Evolutionary conservation across 148 eudicot genomes (phyloP).

Genomic region (Fallopia convolvulus): DNA sequence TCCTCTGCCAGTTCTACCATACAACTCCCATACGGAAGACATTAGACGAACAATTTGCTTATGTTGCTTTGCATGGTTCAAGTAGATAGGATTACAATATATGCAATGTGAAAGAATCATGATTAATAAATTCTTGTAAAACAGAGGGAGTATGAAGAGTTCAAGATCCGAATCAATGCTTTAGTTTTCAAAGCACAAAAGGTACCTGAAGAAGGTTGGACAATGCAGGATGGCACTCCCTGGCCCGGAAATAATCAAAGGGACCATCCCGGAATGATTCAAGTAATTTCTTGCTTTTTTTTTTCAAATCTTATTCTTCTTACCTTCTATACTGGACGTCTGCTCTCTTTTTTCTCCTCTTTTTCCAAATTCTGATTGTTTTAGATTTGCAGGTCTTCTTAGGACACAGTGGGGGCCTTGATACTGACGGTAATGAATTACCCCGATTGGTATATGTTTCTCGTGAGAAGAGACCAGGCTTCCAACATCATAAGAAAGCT

Average conservation of each 20-base stretch:
- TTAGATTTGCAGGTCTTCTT: constrained; percentile 50
- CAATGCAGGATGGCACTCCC: constrained; percentile 20
- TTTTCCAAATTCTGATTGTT: background rate
- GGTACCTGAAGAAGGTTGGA: constrained; percentile 20
- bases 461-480: constrained; percentile 92
- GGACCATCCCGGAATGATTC: constrained; percentile 21
- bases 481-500: constrained; percentile 88
- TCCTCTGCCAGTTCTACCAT: background rate
- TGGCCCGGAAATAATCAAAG: constrained; percentile 19
- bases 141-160: constrained; percentile 20
- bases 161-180: constrained; percentile 16
- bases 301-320: background rate
- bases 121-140: background rate
- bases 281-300: background rate
- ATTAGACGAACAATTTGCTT: background rate
- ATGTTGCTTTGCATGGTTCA: background rate
- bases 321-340: background rate
- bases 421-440: constrained; percentile 60
- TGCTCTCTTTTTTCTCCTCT: background rate
- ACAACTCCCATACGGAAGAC: background rate
- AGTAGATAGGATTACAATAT: background rate
- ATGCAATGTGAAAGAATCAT: background rate
- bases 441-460: constrained; percentile 83
- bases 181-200: constrained; percentile 16
- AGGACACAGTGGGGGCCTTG: constrained; percentile 77